A percentile compares a stretch with the other conserved stretches of the same genome.
These are phyloP conservation scores for Calocera cornea DNA, from an alignment of 768 basidiomycete species.

Conservation along the genomic window DNA sequence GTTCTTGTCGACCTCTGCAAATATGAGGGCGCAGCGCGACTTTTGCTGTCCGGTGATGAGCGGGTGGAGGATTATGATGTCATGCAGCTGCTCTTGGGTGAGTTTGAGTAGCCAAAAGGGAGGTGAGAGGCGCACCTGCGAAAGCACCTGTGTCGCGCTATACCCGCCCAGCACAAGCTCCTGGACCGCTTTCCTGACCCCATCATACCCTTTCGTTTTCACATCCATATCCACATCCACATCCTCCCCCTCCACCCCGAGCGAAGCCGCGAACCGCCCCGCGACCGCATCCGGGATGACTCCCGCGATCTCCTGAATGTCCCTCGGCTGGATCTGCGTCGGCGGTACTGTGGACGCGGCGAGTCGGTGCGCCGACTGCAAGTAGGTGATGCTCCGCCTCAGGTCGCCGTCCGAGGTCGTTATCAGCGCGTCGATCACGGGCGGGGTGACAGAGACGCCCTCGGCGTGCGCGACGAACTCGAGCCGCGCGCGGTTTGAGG, in stretches of 20 bases:
- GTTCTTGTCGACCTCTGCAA: slow-evolving; percentile 93
- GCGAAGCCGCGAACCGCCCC: slow-evolving; percentile 46
- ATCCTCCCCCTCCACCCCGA: slow-evolving; percentile 52
- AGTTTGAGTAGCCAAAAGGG: neutral
- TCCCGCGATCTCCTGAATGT: slow-evolving; percentile 94
- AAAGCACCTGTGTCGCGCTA: slow-evolving; percentile 76
- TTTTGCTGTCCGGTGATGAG: slow-evolving; percentile 70
- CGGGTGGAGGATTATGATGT: slow-evolving; percentile 72
- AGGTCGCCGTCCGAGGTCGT: slow-evolving; percentile 79
- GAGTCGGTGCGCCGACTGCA: slow-evolving; percentile 87
- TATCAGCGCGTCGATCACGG: slow-evolving; percentile 62
- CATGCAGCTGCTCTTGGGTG: slow-evolving; percentile 56
- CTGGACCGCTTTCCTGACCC: slow-evolving; percentile 58
- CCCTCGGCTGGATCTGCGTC: slow-evolving; percentile 53
- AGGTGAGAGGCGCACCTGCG: slow-evolving; percentile 48
- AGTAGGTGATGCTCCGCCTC: slow-evolving; percentile 90
- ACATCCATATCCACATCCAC: slow-evolving; percentile 32
- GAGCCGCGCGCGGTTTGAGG: slow-evolving; percentile 61
- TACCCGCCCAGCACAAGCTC: slow-evolving; percentile 76
- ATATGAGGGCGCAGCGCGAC: slow-evolving; percentile 59
- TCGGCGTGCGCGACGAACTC: slow-evolving; percentile 70
- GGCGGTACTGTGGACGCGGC: slow-evolving; percentile 62
- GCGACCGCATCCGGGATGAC: slow-evolving; percentile 73
- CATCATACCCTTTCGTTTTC: slow-evolving; percentile 36
- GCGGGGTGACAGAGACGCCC: slow-evolving; percentile 40